phyloP scores from a whole-genome alignment of 805 yeast species.

The Candida corydali region DNA sequence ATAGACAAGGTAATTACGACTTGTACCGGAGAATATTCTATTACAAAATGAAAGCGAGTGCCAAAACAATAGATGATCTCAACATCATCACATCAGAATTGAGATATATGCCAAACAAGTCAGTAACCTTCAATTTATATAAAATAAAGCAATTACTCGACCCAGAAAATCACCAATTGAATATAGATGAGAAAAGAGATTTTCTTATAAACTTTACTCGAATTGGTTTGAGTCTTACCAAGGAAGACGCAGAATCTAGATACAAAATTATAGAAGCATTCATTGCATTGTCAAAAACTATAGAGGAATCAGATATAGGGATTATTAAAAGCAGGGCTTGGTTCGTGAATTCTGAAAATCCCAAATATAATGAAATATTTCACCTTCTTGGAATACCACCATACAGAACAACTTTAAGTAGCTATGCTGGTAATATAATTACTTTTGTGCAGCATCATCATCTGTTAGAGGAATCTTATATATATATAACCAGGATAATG shows the following conservation, averaged over 20 bases:
- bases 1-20: constrained; percentile 2
- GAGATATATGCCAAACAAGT: not conserved
- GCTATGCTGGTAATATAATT: constrained; percentile 1
- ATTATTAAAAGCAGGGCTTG: not conserved
- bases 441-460: not conserved
- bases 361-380: constrained; percentile 2
- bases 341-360: not conserved
- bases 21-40: not conserved
- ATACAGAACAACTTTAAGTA: not conserved
- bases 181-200: not conserved
- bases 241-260: constrained; percentile 10
- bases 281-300: not conserved
- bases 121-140: not conserved
- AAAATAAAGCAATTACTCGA: not conserved
- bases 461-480: not conserved
- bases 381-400: constrained; percentile 6
- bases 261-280: constrained; percentile 2
- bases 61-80: not conserved
- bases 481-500: constrained; percentile 7
- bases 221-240: constrained; percentile 1
- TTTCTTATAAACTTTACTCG: not conserved
- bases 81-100: constrained; percentile 1
- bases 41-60: not conserved
- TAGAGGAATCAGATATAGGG: not conserved
- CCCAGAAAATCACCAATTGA: not conserved